phyloP scores from a whole-genome alignment of 2,329 filamentous ascomycete genomes.

The Cadophora sp. region DNA sequence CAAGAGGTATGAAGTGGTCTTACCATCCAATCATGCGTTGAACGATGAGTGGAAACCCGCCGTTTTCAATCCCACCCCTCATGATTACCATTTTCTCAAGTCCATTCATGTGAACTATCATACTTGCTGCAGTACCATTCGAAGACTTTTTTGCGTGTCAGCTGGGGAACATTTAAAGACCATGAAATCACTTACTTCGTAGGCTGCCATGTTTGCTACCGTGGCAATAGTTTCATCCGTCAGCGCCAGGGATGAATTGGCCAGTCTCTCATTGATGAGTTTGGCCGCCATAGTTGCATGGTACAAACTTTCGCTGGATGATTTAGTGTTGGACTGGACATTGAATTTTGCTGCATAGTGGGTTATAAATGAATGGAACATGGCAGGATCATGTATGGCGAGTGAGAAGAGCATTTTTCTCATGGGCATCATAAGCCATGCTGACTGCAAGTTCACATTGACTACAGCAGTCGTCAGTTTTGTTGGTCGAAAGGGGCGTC shows the following conservation, averaged over 20 bases:
- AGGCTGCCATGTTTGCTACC: not conserved
- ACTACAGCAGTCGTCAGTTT: not conserved
- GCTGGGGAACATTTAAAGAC: not conserved
- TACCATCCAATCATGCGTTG: constrained; percentile 29
- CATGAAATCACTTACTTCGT: not conserved
- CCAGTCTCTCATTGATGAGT: not conserved
- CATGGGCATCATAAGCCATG: constrained; percentile 33
- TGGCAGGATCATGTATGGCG: constrained; percentile 23
- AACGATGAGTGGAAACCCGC: constrained; percentile 23
- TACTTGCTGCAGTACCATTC: constrained; percentile 22
- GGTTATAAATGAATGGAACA: constrained; percentile 22
- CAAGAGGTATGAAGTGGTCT: not conserved
- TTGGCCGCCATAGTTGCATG: not conserved
- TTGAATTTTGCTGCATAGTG: not conserved
- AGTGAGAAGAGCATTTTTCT: constrained; percentile 22
- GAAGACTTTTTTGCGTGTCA: constrained; percentile 8
- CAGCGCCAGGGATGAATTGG: not conserved
- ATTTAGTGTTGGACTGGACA: not conserved
- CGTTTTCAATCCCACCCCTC: constrained; percentile 27
- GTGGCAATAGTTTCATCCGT: not conserved
- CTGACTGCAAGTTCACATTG: constrained; percentile 13
- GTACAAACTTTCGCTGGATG: not conserved
- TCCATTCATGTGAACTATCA: constrained; percentile 27
- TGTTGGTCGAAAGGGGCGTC: not conserved
- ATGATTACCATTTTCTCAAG: constrained; percentile 28